Base-by-base conservation (phyloP, 257 asterid species). In the Cinchona pubescens region DNA sequence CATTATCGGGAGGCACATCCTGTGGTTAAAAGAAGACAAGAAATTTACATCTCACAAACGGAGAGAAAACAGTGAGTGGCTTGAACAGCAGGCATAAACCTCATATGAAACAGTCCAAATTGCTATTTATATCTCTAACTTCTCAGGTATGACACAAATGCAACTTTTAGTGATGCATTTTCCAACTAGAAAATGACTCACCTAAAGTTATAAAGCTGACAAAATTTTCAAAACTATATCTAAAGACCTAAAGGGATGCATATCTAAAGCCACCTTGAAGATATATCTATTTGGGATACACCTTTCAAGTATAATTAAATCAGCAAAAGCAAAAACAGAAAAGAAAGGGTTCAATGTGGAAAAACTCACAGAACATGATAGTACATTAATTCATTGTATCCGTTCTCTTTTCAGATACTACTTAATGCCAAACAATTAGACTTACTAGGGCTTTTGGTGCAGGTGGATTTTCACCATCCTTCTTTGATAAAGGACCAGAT, bases 1-100 rank as follows among this genome's bases (percentile, higher is more conserved):
- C 99, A 75, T 95, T 92, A 86, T 95, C 99, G 2, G 98, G 99
- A 81, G 84, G 86, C 61, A 83, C 78, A 81, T 95, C 99, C 99
- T 92, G 97, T 48, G 48, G 48, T 73, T 43, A 74, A 51, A 37
- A 69, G 75, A 76, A 56, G 34, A 74, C 55, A 27, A 72, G 75
- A 78, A 56, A 59, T 59, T 51, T 71, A 67, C 38, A 66, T 59
- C 53, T 73, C 75, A 73, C 16, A 32, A 45, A 73, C 40, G 19
- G 62, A 68, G 35, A 18, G 42, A 38, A 68, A 14, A 25, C 27
- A 56, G 70, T 14, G 46, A 59, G 42, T 55, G 71, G 18, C 25
- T 75, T 58, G 34, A 55, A 34, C 11, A 37, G 55, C n/a, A 58
- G 40, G 61, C 35, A 62, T 3, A 29, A 51, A 40, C 42, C n/a